Base-by-base conservation (phyloP, 2,329 filamentous ascomycete species). In the Blastomyces emzantsi region DNA sequence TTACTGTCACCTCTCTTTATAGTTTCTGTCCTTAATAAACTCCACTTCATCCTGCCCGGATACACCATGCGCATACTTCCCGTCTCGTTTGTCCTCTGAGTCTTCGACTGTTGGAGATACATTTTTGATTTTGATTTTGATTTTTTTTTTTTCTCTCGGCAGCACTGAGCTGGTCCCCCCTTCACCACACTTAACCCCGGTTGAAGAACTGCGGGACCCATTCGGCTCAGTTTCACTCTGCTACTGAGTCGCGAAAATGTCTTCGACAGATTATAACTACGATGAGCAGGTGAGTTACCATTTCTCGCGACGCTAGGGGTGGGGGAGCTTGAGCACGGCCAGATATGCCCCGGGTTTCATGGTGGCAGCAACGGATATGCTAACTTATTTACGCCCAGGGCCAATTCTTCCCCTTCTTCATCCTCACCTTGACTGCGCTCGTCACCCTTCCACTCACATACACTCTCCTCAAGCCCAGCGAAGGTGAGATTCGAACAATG, bases 321-420 rank as follows among this genome's bases (percentile, higher is more conserved):
- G 28, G 28, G 36, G 17, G 39, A 51, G 25, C 43, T 45, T 62
- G 45, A 54, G 60, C 45, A 3, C 13, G 1, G 51, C 22, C 3
- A n/a, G 19, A 59, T 56, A 8, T n/a, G 49, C 30, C 7, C 43
- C 54, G 2, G 19, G 13, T 41, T 30, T 3, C 36, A 13, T 39
- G 33, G 9, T 39, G 9, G 4, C 51, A n/a, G 28, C 54, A 41
- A 25, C 33, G n/a, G 41, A 63, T 30, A 66, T 62, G 62, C 47
- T 65, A 22, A 64, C 61, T 62, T 59, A 17, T 28, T 17, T 60
- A 49, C 65, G 17, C 45, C 41, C 41, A 94, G 85, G 92, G 92
- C 71, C 90, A 97, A 85, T 97, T 97, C 82, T 99, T 97, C 83
- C 94, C 95, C 70, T 96, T 96, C 85, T 99, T 99, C 82, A 88